A percentile compares a stretch with the other conserved stretches of the same genome.
These are phyloP conservation scores for Blepharisma japonicum DNA, from an alignment of 73 alveolate genomes.

Conservation along the genomic window DNA sequence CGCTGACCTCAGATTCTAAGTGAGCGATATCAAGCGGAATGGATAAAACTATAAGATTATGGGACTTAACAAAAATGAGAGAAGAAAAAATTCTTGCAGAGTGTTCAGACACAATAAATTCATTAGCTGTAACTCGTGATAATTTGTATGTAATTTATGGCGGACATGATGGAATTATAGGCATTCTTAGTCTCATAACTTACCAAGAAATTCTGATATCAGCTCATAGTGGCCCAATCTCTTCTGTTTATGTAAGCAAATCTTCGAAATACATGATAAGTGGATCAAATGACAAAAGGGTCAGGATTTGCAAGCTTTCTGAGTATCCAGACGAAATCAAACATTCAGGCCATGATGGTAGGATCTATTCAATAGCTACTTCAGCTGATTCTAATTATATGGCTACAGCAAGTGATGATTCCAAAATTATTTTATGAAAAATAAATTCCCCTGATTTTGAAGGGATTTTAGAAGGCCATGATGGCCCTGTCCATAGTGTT, in stretches of 20 bases:
- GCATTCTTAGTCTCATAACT: background rate
- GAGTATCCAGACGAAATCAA: background rate
- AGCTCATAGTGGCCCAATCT: background rate
- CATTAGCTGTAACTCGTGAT: background rate
- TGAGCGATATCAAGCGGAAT: background rate
- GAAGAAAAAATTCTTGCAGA: conserved; percentile 16
- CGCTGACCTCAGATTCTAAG: background rate
- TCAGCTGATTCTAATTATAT: background rate
- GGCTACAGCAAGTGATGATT: conserved; percentile 5
- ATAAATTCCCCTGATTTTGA: background rate
- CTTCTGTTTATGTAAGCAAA: background rate
- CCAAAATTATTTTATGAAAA: background rate
- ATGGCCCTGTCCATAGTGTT: background rate
- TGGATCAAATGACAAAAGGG: background rate
- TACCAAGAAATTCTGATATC: background rate
- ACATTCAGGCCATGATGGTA: background rate
- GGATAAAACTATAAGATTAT: conserved; percentile 8
- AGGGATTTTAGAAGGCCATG: conserved; percentile 15
- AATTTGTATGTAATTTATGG: conserved; percentile 22
- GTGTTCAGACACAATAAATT: background rate
- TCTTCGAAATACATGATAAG: background rate
- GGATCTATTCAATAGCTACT: background rate
- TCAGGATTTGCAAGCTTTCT: background rate
- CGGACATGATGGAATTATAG: background rate
- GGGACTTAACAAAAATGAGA: background rate